Percentiles rank a stretch among this genome's conserved stretches.
These are phyloP conservation scores for Clonostachys byssicola DNA, from an alignment of 2,329 filamentous ascomycete genomes.

Conservation along the genomic window DNA sequence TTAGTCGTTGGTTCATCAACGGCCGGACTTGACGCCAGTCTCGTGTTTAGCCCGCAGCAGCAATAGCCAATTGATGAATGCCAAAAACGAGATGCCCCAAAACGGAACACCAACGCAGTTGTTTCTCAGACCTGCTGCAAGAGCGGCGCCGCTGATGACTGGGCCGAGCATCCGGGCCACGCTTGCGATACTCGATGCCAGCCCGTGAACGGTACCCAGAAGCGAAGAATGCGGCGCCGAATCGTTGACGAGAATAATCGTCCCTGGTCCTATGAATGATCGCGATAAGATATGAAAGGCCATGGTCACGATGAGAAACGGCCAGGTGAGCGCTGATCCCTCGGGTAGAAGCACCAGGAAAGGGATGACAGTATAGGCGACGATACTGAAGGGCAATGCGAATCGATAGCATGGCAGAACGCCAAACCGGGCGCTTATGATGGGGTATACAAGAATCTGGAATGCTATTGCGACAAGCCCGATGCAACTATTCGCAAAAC, in stretches of 20 bases:
- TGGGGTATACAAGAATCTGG: conserved; percentile 12
- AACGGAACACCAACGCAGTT: conserved; percentile 12
- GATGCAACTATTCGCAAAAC: conserved; percentile 14
- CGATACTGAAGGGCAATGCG: conserved; percentile 12
- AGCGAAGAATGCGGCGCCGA: conserved; percentile 10
- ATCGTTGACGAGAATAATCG: conserved; percentile 16
- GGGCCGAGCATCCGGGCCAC: conserved; percentile 14
- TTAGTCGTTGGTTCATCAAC: too few species aligned
- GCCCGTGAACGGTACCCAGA: conserved; percentile 14
- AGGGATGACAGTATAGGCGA: conserved; percentile 10
- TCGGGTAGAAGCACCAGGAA: conserved; percentile 11
- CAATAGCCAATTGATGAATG: too few species aligned
- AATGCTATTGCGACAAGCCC: conserved; percentile 13
- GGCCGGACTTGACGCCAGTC: too few species aligned
- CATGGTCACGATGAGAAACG: conserved; percentile 8
- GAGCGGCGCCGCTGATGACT: conserved; percentile 9
- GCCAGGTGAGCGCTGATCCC: conserved; percentile 8
- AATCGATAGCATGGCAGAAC: conserved; percentile 9
- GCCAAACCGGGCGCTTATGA: conserved; percentile 7
- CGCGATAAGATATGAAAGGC: conserved; percentile 11
- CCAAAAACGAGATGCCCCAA: conserved; percentile 3
- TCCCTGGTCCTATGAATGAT: conserved; percentile 14
- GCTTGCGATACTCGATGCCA: conserved; percentile 14
- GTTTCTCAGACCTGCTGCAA: conserved; percentile 13
- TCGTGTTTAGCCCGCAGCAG: background rate